Percentiles rank a stretch among this genome's conserved stretches.
phyloP scores from a whole-genome alignment of 2,329 filamentous ascomycete genomes.

The Colletotrichum eleusines region DNA sequence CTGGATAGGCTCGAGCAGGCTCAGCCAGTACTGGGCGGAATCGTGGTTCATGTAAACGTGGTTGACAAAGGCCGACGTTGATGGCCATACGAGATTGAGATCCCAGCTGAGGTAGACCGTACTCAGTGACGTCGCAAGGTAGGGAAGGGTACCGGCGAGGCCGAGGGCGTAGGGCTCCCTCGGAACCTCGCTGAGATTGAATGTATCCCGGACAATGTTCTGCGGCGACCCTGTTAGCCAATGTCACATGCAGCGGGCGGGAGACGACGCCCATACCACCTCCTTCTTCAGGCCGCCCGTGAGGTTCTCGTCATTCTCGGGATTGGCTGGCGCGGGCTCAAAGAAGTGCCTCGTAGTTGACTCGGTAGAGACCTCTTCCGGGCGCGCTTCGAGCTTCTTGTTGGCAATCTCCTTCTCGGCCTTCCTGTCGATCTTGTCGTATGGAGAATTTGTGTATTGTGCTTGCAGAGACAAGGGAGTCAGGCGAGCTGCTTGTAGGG shows the following conservation, averaged over 20 bases:
- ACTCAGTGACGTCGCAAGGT: constrained; percentile 84
- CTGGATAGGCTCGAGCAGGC: constrained; percentile 86
- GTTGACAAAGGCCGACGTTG: constrained; percentile 74
- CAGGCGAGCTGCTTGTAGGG: constrained; percentile 14
- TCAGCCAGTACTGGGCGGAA: constrained; percentile 77
- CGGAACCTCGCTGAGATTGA: constrained; percentile 74
- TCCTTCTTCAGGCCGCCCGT: constrained; percentile 57
- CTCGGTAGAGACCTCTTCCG: constrained; percentile 69
- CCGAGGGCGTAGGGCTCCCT: constrained; percentile 76
- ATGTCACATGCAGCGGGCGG: background rate
- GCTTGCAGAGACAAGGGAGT: constrained; percentile 23
- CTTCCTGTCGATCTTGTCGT: constrained; percentile 62
- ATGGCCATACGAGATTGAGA: constrained; percentile 75
- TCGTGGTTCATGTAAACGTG: constrained; percentile 75
- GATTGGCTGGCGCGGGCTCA: constrained; percentile 50
- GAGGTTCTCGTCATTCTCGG: constrained; percentile 47
- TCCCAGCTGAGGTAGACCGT: constrained; percentile 88
- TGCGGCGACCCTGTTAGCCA: constrained; percentile 49
- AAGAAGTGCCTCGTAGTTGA: constrained; percentile 68
- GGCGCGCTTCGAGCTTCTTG: constrained; percentile 68
- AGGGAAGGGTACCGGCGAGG: constrained; percentile 84
- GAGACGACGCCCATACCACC: constrained; percentile 62
- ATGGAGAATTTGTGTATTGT: constrained; percentile 46
- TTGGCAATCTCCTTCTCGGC: constrained; percentile 66
- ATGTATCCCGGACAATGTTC: constrained; percentile 76